These are phyloP conservation scores for Nigrospora osmanthi DNA, from an alignment of 2,329 filamentous ascomycete species.

Conservation along the genomic window DNA sequence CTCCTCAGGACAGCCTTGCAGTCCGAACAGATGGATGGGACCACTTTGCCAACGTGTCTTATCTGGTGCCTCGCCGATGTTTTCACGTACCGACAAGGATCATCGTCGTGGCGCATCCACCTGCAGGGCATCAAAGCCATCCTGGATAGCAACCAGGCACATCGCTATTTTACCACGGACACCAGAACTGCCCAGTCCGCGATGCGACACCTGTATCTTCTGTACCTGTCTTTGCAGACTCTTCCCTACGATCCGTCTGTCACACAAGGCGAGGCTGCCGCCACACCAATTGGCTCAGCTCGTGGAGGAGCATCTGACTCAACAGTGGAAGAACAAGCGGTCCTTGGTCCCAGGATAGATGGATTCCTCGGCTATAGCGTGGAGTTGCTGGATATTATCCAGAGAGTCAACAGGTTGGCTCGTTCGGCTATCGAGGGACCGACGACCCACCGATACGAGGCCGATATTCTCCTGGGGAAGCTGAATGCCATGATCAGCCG, in stretches of 20 bases:
- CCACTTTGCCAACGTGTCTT: constrained; percentile 10
- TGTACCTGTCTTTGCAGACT: constrained; percentile 12
- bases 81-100: constrained; percentile 10
- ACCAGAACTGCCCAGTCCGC: constrained; percentile 4
- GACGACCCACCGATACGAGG: not conserved
- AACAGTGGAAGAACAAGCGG: not conserved
- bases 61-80: constrained; percentile 14
- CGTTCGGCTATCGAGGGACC: not conserved
- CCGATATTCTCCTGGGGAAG: constrained; percentile 11
- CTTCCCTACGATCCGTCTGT: constrained; percentile 9
- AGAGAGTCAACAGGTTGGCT: constrained; percentile 9
- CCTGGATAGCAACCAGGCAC: constrained; percentile 6
- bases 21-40: constrained; percentile 7
- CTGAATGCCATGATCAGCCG: constrained; percentile 10
- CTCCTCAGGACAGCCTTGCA: constrained; percentile 8
- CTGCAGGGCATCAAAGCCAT: constrained; percentile 11
- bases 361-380: constrained; percentile 14
- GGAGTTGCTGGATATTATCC: constrained; percentile 11
- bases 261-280: not conserved
- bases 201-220: constrained; percentile 13
- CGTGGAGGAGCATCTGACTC: no score
- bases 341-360: constrained; percentile 5
- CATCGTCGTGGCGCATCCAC: constrained; percentile 13
- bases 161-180: constrained; percentile 1
- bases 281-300: no score